Base-by-base conservation (phyloP, 1,284 basidiomycete genomes). In the Gymnopus androsaceus region DNA sequence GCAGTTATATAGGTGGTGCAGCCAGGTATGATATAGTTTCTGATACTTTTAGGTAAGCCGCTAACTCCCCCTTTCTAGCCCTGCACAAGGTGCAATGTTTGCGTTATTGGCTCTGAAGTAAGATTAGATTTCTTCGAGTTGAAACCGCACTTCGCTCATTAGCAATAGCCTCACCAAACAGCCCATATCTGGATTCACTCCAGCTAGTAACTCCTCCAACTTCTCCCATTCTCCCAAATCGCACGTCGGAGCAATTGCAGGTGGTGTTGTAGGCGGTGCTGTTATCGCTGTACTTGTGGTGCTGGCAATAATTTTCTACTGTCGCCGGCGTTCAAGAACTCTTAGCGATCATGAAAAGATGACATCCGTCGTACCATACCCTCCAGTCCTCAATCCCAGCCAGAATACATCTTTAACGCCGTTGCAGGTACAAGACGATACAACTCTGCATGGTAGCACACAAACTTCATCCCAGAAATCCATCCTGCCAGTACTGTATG, bases 31-130 rank as follows among this genome's bases (percentile, higher is more conserved):
- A 8, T 50, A 31, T 21, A 21, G 47, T 30, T 4, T 41, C 40
- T 42, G 31, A 49, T 51, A 8, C 31, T 37, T 25, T 42, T 27
- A 17, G 55, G 36, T n/a, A 31, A 33, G 12, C 17, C 17, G 17
- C 7, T 41, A 15, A 27, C 19, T 36, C 33, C 25, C 34, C n/a
- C 9, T 36, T 25, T 12, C n/a, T 38, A 73, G 71, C 56, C 67
- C 72, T 17, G 69, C 66, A 15, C 67, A 69, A 62, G 73, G 74
- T 12, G 72, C 70, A 0, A 64, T 71, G 63, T 71, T 68, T 48
- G 61, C 71, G 0, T 33, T 70, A 3, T 59, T 74, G 2, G 65
- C 69, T 0, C 56, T 72, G 25, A 69, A 63, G 72, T 73, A 36
- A 48, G 63, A 60, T 48, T 14, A n/a, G 23, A 19, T 19, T 46